phyloP scores from a whole-genome alignment of 805 yeast genomes.

The Hanseniaspora jakobsenii region DNA sequence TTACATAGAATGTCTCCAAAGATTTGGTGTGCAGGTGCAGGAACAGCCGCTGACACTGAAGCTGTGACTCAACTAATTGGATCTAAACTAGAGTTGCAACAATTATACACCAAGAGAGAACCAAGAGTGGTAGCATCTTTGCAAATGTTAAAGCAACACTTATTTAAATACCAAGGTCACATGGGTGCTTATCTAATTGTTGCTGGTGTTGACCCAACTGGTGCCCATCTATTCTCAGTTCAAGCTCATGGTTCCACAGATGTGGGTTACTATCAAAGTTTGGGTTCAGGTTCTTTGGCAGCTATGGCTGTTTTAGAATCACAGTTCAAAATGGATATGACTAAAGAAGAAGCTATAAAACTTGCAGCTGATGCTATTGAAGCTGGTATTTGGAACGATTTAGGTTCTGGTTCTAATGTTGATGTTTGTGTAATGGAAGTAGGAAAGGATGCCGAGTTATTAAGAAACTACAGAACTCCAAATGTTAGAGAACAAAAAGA shows the following conservation, averaged over 20 bases:
- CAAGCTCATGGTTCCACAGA: conserved; percentile 99
- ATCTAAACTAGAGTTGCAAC: conserved; percentile 81
- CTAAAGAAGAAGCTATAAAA: conserved; percentile 80
- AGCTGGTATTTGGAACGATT: conserved; percentile 97
- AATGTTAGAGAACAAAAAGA: conserved; percentile 76
- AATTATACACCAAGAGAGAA: conserved; percentile 67
- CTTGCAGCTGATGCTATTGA: conserved; percentile 87
- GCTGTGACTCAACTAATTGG: conserved; percentile 90
- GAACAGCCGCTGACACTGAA: conserved; percentile 99
- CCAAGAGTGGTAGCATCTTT: conserved; percentile 91
- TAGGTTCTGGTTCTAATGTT: conserved; percentile 97
- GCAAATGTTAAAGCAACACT: conserved; percentile 86
- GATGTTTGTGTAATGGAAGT: conserved; percentile 94
- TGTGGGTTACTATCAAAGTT: conserved; percentile 80
- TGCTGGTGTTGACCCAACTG: conserved; percentile 96
- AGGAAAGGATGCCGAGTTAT: conserved; percentile 74
- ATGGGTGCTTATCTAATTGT: conserved; percentile 94
- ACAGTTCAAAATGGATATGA: conserved; percentile 66
- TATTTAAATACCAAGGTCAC: conserved; percentile 94
- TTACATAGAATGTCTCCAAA: conserved; percentile 78
- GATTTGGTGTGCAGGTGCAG: conserved; percentile 99
- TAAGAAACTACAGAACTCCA: conserved; percentile 83
- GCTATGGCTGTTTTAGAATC: conserved; percentile 96
- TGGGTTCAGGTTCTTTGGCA: conserved; percentile 95
- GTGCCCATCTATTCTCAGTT: conserved; percentile 80